Conservation (phyloP, 371 early-diverging fungal genomes). For the Actinomucor elegans region DNA sequence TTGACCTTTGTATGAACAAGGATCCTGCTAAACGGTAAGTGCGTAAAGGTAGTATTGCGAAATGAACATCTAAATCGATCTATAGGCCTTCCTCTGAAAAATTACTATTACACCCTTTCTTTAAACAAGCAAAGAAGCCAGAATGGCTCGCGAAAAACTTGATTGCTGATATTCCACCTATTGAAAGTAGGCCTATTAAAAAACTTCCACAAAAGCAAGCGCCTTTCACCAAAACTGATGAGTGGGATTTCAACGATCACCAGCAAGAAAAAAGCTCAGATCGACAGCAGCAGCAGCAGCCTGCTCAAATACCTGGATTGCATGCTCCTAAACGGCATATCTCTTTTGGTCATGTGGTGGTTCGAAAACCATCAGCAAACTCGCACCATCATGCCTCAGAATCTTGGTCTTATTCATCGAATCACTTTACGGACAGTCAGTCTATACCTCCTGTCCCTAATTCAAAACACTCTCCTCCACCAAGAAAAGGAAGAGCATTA, state of each 20-base stretch:
- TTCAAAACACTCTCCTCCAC: background rate
- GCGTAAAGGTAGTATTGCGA: background rate
- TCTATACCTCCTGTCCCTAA: background rate
- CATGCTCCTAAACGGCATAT: slow-evolving; percentile 38
- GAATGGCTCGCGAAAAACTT: slow-evolving; percentile 64
- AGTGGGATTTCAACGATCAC: slow-evolving; percentile 49
- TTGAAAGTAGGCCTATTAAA: slow-evolving; percentile 61
- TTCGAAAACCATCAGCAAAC: slow-evolving; percentile 19
- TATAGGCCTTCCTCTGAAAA: slow-evolving; percentile 78
- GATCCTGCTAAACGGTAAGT: slow-evolving; percentile 74
- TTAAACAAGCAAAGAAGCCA: slow-evolving; percentile 75
- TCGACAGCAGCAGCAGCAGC: background rate
- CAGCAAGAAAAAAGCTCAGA: slow-evolving; percentile 4
- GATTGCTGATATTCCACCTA: slow-evolving; percentile 65
- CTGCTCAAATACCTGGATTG: background rate
- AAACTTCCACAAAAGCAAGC: slow-evolving; percentile 28
- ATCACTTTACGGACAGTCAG: background rate
- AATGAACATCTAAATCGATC: background rate
- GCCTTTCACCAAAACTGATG: slow-evolving; percentile 29
- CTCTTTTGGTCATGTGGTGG: slow-evolving; percentile 50
- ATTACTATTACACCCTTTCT: slow-evolving; percentile 76
- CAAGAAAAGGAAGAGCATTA: slow-evolving; percentile 16
- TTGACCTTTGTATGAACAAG: slow-evolving; percentile 81
- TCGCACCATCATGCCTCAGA: slow-evolving; percentile 15
- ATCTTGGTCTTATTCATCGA: slow-evolving; percentile 13